Evolutionary conservation across 225 moss, liverwort and hornwort genomes (phyloP).

Genomic region (Anthoceros angustus): DNA sequence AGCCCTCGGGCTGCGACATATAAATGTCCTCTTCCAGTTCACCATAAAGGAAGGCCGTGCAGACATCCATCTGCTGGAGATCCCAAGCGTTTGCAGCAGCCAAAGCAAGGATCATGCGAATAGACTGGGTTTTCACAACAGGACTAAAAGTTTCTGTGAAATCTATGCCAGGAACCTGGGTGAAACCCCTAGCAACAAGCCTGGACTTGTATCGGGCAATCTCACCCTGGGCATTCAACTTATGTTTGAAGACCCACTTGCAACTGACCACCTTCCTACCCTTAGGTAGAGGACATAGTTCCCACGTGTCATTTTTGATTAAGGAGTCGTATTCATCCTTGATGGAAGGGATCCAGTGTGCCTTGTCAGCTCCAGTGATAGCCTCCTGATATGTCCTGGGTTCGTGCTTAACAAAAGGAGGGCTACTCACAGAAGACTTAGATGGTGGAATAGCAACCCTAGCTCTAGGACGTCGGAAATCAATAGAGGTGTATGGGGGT

Average conservation of each 20-base stretch:
- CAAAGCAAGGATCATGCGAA: not conserved
- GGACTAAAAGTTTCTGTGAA: not conserved
- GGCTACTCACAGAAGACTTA: not conserved
- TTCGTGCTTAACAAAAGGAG: not conserved
- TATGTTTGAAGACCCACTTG: not conserved
- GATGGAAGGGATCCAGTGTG: not conserved
- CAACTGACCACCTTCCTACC: not conserved
- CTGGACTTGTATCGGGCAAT: not conserved
- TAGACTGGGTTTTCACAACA: not conserved
- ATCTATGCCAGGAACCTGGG: too few relatives aligned
- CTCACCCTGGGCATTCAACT: not conserved
- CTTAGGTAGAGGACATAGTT: not conserved
- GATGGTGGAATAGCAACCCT: not conserved
- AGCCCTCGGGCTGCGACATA: not conserved
- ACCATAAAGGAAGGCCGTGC: too few relatives aligned
- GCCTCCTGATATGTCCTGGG: not conserved
- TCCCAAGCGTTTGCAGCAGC: not conserved
- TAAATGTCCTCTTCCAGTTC: too few relatives aligned
- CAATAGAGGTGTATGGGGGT: not conserved
- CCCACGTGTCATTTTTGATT: too few relatives aligned
- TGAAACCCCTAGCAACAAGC: not conserved
- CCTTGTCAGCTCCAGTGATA: conserved; percentile 2
- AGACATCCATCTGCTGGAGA: not conserved
- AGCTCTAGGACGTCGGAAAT: not conserved
- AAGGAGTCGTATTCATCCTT: too few relatives aligned